Percentiles rank a stretch among this genome's conserved stretches.
Evolutionary conservation across 495 filamentous ascomycete species (phyloP).

Genomic region (Neurospora tetraspora): DNA sequence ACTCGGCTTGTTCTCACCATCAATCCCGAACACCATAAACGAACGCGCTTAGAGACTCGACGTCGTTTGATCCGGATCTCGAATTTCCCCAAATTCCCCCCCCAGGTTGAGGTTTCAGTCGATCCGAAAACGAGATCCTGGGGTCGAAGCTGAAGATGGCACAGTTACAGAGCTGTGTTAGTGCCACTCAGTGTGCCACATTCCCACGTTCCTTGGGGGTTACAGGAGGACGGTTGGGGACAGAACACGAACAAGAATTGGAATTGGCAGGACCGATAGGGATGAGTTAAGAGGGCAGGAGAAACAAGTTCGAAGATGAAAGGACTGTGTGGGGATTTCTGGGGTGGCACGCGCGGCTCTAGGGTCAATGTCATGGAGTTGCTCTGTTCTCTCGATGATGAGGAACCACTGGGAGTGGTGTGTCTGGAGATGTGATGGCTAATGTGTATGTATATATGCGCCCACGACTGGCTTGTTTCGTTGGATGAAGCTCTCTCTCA

Average conservation of each 20-base stretch:
- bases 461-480: not conserved
- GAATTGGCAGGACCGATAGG: not conserved
- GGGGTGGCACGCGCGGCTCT: not conserved
- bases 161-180: not conserved
- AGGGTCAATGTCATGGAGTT: not conserved
- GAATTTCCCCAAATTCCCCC: not conserved
- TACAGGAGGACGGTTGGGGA: not conserved
- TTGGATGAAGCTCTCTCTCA: not conserved
- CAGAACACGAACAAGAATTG: not conserved
- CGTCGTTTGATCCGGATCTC: not conserved
- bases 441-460: not conserved
- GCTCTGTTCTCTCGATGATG: not conserved
- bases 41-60: not conserved
- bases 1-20: not conserved
- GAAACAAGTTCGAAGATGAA: not conserved
- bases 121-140: not conserved
- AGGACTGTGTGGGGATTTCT: not conserved
- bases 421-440: not conserved
- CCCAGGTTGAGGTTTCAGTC: not conserved
- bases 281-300: not conserved
- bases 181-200: not conserved
- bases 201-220: not conserved
- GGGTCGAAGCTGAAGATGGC: not conserved
- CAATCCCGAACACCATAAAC: not conserved
- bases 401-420: not conserved